A percentile compares a stretch with the other conserved stretches of the same genome.
Evolutionary conservation across 108 stramenopile genomes (phyloP).

Genomic region (Pinguiococcus pyrenoidosus): DNA sequence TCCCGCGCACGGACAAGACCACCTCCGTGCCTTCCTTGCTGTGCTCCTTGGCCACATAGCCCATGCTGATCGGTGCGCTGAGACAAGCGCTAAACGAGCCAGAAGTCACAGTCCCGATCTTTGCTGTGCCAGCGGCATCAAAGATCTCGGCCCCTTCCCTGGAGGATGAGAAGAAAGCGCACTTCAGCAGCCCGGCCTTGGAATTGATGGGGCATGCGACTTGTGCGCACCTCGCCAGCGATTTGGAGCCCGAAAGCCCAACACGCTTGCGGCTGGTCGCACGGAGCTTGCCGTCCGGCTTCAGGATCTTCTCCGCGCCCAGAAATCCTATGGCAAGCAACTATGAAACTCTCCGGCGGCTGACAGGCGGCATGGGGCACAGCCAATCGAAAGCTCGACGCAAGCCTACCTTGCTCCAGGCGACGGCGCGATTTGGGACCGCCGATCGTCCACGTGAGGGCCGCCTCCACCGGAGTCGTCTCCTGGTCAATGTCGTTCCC

Average conservation of each 20-base stretch:
- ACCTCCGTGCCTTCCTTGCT: slow-evolving; percentile 71
- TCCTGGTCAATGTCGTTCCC: slow-evolving; percentile 86
- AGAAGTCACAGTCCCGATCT: slow-evolving; percentile 79
- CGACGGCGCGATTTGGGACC: slow-evolving; percentile 71
- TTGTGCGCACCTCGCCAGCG: too few species aligned
- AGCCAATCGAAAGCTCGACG: background rate
- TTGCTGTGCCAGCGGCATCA: slow-evolving; percentile 55
- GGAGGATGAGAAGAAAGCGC: too few species aligned
- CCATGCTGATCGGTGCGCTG: slow-evolving; percentile 94
- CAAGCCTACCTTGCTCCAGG: slow-evolving; percentile 46
- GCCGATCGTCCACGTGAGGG: slow-evolving; percentile 87
- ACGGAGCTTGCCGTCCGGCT: slow-evolving; percentile 71
- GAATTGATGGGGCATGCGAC: too few species aligned
- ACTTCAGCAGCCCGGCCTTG: too few species aligned
- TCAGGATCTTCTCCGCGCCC: slow-evolving; percentile 78
- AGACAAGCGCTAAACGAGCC: slow-evolving; percentile 84
- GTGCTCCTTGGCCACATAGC: slow-evolving; percentile 67
- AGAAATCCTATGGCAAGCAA: too few species aligned
- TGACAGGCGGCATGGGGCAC: background rate
- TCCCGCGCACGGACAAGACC: slow-evolving; percentile 69
- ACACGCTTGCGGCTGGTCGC: slow-evolving; percentile 62
- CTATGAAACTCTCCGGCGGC: background rate
- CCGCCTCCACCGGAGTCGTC: slow-evolving; percentile 82
- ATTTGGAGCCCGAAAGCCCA: slow-evolving; percentile 87
- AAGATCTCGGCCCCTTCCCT: slow-evolving; percentile 92